Percentiles rank a stretch among this genome's conserved stretches.
Conservation (phyloP, 2,329 filamentous ascomycete genomes). For the Calonectria hawksworthii region DNA sequence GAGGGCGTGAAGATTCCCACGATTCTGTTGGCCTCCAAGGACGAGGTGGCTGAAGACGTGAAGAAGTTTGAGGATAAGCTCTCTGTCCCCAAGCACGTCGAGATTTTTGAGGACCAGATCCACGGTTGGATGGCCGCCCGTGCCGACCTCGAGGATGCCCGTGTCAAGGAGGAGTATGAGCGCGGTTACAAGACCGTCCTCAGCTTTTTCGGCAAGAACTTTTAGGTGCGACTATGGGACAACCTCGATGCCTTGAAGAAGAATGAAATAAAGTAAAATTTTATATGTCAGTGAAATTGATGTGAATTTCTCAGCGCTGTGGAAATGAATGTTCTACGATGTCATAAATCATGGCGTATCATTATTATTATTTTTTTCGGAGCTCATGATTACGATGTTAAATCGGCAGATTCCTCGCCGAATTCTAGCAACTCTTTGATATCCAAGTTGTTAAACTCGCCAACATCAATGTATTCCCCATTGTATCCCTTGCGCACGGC, state of each 20-base stretch:
- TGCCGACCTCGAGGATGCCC: conserved; percentile 68
- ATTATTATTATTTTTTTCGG: background rate
- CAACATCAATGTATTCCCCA: conserved; percentile 56
- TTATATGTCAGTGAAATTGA: background rate
- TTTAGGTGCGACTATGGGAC: conserved; percentile 44
- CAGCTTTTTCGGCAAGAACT: conserved; percentile 69
- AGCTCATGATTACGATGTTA: background rate
- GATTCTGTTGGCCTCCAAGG: conserved; percentile 74
- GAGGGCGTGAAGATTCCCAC: conserved; percentile 72
- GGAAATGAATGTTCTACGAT: background rate
- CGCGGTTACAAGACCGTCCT: conserved; percentile 73
- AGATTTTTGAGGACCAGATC: conserved; percentile 76
- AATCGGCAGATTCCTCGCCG: conserved; percentile 52
- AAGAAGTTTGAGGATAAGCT: conserved; percentile 69
- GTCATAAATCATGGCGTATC: conserved; percentile 19
- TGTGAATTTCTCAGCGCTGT: background rate
- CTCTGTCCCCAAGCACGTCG: conserved; percentile 69
- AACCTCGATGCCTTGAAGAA: conserved; percentile 8
- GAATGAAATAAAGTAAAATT: conserved; percentile 6
- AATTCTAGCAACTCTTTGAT: conserved; percentile 62
- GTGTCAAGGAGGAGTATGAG: conserved; percentile 72
- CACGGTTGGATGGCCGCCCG: conserved; percentile 83
- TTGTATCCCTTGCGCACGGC: conserved; percentile 60
- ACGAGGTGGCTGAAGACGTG: conserved; percentile 70
- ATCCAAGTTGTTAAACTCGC: conserved; percentile 57